Conservation (phyloP, 2,329 filamentous ascomycete species). For the Curvularia sp. region DNA sequence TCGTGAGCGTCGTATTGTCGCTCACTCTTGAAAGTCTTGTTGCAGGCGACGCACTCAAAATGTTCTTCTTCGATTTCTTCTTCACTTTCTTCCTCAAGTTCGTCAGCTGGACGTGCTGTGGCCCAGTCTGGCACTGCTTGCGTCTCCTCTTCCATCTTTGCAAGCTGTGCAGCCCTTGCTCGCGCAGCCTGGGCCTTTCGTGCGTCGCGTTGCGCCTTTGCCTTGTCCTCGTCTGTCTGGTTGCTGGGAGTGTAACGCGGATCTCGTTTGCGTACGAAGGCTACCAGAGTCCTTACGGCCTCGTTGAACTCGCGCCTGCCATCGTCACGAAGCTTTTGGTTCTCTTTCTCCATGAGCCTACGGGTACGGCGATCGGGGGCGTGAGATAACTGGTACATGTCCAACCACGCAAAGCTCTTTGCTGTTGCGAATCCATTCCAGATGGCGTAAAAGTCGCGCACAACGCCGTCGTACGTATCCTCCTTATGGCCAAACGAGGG, state of each 20-base stretch:
- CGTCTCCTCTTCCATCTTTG: slow-evolving; percentile 70
- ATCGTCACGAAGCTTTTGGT: slow-evolving; percentile 81
- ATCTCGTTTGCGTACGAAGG: slow-evolving; percentile 90
- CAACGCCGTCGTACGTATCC: slow-evolving; percentile 77
- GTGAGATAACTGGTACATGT: slow-evolving; percentile 81
- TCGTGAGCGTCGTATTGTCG: slow-evolving; percentile 91
- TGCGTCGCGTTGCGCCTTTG: slow-evolving; percentile 77
- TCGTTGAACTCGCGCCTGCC: slow-evolving; percentile 90
- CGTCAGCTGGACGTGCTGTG: slow-evolving; percentile 63
- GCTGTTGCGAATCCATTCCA: slow-evolving; percentile 85
- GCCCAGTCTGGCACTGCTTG: slow-evolving; percentile 78
- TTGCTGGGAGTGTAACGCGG: slow-evolving; percentile 80
- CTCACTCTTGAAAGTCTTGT: slow-evolving; percentile 82
- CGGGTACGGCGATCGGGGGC: slow-evolving; percentile 85
- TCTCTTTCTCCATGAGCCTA: slow-evolving; percentile 93
- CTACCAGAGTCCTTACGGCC: slow-evolving; percentile 82
- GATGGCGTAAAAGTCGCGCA: slow-evolving; percentile 78
- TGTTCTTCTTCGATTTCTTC: slow-evolving; percentile 59
- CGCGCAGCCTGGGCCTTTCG: slow-evolving; percentile 84
- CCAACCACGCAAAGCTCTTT: slow-evolving; percentile 90
- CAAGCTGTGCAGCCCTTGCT: slow-evolving; percentile 80
- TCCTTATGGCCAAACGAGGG: slow-evolving; percentile 81
- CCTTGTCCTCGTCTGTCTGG: slow-evolving; percentile 80
- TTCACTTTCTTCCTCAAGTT: slow-evolving; percentile 62
- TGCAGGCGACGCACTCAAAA: slow-evolving; percentile 69